Evolutionary conservation across 495 filamentous ascomycete species (phyloP), one percentile per base, ranked within the genome.

Genomic region (Cladorrhinum samala): DNA sequence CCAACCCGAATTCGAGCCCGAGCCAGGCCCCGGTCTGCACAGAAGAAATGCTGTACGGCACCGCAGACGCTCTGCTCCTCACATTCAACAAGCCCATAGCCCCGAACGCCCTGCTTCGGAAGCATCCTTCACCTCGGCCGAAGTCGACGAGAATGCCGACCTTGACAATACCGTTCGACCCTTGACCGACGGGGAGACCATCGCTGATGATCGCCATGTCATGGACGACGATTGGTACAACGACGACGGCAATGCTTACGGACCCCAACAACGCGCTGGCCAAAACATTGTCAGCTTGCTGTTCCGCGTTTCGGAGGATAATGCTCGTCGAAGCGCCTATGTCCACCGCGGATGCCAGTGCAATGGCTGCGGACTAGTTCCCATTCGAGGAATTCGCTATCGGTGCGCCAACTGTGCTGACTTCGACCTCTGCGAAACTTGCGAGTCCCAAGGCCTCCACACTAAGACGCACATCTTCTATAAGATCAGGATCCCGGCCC

Each of bases 391-490:
- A 1, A 89, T 93, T 53, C 78, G 92, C 63, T 95, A 95, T 68
- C 83, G 89, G 52, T 96, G 91, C 65, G 83, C 87, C 49, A 96
- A 96, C 70, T 96, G 91, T 62, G 79, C 84, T 53, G 91, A 96
- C 63, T 96, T 87, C 54, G 91, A 96, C 65, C 81, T 92, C 16
- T 96, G 88, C 69, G 88, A 94, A 67, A 83, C 81, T 8, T 96
- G 91, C 64, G 91, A 96, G 69, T 83, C 87, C 3, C 82, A 88
- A 65, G 83, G 87, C 48, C 74, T 89, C 0, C 94, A 99, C 65
- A 82, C 78, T 55, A 95, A 92, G 69, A 95, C 91, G 0, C 93
- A 98, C 71, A 74, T 98, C 40, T 96, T 98, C 75, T 95, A 92
- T 75, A 97, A 97, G 68, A 85, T 78, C 63, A 69, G 68, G 47